Conservation (phyloP, 140 eudicot genomes). For the Stevia rebaudiana region DNA sequence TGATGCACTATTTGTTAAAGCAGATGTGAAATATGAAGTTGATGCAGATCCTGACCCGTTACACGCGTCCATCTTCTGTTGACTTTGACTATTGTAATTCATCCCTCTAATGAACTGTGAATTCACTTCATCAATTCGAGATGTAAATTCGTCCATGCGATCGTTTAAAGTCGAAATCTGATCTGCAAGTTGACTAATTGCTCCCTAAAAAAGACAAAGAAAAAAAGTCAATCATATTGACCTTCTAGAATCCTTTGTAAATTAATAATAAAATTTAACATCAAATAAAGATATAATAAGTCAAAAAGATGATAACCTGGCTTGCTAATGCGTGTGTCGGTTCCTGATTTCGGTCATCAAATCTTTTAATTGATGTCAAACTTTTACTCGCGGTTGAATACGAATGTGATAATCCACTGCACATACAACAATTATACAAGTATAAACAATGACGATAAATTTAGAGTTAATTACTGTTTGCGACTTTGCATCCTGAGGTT, state of each 20-base stretch:
- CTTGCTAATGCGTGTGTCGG: constrained; percentile 39
- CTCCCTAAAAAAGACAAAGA: constrained; percentile 40
- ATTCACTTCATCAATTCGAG: constrained; percentile 71
- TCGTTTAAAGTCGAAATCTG: constrained; percentile 86
- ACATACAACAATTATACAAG: neutral
- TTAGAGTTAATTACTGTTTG: too few species aligned
- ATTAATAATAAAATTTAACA: neutral
- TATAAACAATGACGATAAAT: neutral
- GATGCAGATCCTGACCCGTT: constrained; percentile 68
- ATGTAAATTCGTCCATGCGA: constrained; percentile 92
- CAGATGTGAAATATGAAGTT: constrained; percentile 60
- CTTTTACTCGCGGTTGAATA: constrained; percentile 57
- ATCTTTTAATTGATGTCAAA: constrained; percentile 46
- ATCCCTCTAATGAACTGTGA: constrained; percentile 46
- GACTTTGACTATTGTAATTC: constrained; percentile 42
- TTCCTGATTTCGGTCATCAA: constrained; percentile 50
- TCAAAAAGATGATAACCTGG: constrained; percentile 37
- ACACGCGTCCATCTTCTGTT: constrained; percentile 55
- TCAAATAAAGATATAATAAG: neutral
- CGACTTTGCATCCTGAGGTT: too few species aligned
- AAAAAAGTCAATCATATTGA: constrained; percentile 12
- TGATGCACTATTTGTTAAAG: constrained; percentile 51
- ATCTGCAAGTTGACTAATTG: constrained; percentile 70
- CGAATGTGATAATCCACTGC: constrained; percentile 80
- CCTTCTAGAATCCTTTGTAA: neutral